phyloP scores from a whole-genome alignment of 495 filamentous ascomycete species.

The Lasiosphaeria hispida region DNA sequence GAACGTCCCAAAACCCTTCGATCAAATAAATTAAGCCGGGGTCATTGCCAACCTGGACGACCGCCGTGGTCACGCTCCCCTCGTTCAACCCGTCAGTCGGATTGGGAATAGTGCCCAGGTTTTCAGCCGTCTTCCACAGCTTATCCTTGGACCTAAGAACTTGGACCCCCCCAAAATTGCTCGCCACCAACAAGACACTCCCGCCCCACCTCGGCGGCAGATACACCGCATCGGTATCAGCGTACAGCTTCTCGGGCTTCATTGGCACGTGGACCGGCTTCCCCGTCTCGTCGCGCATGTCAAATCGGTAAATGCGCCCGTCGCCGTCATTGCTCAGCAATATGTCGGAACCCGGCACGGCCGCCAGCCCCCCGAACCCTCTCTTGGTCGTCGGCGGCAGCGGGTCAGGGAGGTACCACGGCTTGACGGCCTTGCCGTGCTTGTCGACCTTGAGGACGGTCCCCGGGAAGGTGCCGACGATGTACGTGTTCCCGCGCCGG shows the following conservation, averaged over 20 bases:
- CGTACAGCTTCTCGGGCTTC: constrained; percentile 10
- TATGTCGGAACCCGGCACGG: constrained; percentile 20
- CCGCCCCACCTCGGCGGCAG: constrained; percentile 36
- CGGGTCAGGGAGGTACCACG: constrained; percentile 29
- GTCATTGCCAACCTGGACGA: constrained; percentile 30
- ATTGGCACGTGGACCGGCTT: constrained; percentile 25
- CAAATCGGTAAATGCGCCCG: constrained; percentile 33
- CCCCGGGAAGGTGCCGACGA: constrained; percentile 34
- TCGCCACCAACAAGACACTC: constrained; percentile 31
- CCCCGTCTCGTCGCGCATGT: constrained; percentile 24
- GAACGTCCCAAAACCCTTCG: constrained; percentile 26
- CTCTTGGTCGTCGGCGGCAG: constrained; percentile 18
- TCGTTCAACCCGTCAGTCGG: constrained; percentile 16
- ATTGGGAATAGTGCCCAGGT: constrained; percentile 31
- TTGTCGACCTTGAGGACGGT: constrained; percentile 27
- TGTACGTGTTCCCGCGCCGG: constrained; percentile 31
- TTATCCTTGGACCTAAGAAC: constrained; percentile 35
- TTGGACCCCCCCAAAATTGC: constrained; percentile 26
- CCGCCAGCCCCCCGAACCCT: constrained; percentile 33
- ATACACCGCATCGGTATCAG: constrained; percentile 34
- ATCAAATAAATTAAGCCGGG: constrained; percentile 20
- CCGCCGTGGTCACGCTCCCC: constrained; percentile 20
- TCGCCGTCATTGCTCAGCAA: constrained; percentile 30
- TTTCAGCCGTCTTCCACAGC: constrained; percentile 36
- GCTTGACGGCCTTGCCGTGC: constrained; percentile 22